phyloP scores from a whole-genome alignment of 129 eudicot species.

The Apium graveolens region DNA sequence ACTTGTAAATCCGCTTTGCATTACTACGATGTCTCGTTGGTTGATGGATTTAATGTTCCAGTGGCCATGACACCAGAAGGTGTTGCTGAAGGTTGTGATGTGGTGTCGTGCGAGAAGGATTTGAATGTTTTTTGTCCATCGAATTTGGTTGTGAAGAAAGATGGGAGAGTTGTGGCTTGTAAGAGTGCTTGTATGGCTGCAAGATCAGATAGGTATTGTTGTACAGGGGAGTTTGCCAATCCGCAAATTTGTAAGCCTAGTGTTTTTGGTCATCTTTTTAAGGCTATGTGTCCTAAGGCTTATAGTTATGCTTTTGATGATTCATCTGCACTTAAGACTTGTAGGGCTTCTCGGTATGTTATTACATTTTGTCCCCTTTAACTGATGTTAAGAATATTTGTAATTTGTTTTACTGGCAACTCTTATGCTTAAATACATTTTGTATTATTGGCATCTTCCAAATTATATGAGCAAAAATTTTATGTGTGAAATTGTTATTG shows the following conservation, averaged over 20 bases:
- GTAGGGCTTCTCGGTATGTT: constrained; percentile 35
- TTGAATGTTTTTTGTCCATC: constrained; percentile 30
- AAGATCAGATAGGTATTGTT: constrained; percentile 25
- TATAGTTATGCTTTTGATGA: constrained; percentile 45
- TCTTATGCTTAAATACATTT: not conserved
- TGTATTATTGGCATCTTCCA: not conserved
- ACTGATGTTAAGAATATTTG: not conserved
- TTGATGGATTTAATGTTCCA: constrained; percentile 51
- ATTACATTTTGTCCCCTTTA: constrained; percentile 44
- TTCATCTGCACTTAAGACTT: constrained; percentile 32
- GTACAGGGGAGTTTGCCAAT: constrained; percentile 35
- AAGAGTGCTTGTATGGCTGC: constrained; percentile 50
- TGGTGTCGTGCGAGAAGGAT: constrained; percentile 40
- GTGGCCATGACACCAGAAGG: constrained; percentile 30
- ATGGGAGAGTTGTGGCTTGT: constrained; percentile 43
- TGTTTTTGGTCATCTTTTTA: constrained; percentile 23
- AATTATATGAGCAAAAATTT: no score
- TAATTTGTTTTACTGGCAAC: not conserved
- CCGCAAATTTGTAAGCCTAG: constrained; percentile 30
- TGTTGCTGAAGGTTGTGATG: constrained; percentile 27
- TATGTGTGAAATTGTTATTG: no score
- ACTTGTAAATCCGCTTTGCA: constrained; percentile 25
- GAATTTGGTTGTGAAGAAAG: constrained; percentile 18
- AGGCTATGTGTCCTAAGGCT: constrained; percentile 49
- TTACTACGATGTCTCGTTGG: constrained; percentile 48